phyloP scores from a whole-genome alignment of 331 rosid species.

The Cydonia oblonga region DNA sequence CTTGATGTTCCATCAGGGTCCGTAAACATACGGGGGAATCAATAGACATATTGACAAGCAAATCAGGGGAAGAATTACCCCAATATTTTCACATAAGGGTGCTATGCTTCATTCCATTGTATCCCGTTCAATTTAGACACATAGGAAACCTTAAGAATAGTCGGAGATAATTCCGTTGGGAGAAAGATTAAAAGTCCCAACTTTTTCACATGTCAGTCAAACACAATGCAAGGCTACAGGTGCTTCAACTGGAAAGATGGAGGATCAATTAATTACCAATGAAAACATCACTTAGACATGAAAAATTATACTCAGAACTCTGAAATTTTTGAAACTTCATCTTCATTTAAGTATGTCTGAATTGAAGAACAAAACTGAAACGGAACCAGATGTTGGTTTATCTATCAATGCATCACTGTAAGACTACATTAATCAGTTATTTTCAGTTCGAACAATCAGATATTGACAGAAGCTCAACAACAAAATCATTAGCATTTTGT shows the following conservation, averaged over 20 bases:
- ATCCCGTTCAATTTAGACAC: not conserved
- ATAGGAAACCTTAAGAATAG: not conserved
- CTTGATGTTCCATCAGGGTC: not conserved
- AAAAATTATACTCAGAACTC: not conserved
- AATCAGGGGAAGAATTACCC: not conserved
- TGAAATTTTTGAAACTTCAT: not conserved
- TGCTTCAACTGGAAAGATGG: not conserved
- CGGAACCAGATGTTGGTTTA: not conserved
- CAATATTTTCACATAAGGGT: not conserved
- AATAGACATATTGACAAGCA: too few relatives aligned
- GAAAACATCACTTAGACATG: not conserved
- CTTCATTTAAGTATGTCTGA: not conserved
- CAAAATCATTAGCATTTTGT: not conserved
- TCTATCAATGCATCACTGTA: not conserved
- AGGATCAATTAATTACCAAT: not conserved
- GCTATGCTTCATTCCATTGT: not conserved
- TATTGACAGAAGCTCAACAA: not conserved
- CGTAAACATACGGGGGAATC: not conserved
- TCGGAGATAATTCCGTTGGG: not conserved
- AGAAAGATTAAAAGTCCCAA: not conserved
- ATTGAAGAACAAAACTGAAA: not conserved
- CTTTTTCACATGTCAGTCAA: not conserved
- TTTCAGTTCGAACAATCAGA: not conserved
- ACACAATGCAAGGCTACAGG: not conserved
- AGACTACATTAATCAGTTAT: not conserved